Conservation (phyloP, 805 yeast species). For the Hermanozyma aechmeae region DNA sequence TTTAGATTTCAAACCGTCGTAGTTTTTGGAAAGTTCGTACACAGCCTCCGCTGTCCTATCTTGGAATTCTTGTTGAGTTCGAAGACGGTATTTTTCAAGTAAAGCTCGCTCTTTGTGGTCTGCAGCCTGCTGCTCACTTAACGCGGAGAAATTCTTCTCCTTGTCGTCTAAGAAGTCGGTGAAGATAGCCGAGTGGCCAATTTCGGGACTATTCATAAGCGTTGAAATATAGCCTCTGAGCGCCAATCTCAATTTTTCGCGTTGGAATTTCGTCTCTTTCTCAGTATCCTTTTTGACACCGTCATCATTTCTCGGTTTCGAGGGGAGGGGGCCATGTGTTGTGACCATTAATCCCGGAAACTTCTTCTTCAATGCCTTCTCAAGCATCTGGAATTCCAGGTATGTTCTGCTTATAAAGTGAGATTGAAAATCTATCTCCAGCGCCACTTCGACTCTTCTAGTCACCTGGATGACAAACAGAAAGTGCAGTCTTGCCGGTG, state of each 20-base stretch:
- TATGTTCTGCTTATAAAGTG: conserved; percentile 56
- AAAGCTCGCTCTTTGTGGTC: conserved; percentile 54
- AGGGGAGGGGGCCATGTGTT: conserved; percentile 50
- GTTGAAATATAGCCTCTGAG: conserved; percentile 62
- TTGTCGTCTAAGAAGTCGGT: conserved; percentile 5
- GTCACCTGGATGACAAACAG: conserved; percentile 43
- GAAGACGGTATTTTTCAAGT: conserved; percentile 48
- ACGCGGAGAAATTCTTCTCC: conserved; percentile 16
- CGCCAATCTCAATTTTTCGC: conserved; percentile 73
- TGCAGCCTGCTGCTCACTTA: conserved; percentile 32
- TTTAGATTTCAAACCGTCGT: conserved; percentile 50
- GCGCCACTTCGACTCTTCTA: conserved; percentile 8
- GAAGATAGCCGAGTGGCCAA: conserved; percentile 44
- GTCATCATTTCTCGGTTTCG: conserved; percentile 35
- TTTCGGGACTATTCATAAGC: conserved; percentile 44
- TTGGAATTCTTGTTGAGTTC: conserved; percentile 66
- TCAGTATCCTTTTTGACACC: conserved; percentile 15
- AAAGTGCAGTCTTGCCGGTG: conserved; percentile 18
- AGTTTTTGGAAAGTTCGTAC: conserved; percentile 41
- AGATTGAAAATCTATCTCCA: conserved; percentile 8
- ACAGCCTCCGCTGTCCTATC: conserved; percentile 55
- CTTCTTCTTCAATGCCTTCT: conserved; percentile 37
- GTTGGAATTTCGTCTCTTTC: conserved; percentile 27
- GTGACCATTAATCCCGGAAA: conserved; percentile 58
- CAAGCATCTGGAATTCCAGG: conserved; percentile 55